phyloP scores from a whole-genome alignment of 1,284 basidiomycete genomes.

The Boletus holoroseus region DNA sequence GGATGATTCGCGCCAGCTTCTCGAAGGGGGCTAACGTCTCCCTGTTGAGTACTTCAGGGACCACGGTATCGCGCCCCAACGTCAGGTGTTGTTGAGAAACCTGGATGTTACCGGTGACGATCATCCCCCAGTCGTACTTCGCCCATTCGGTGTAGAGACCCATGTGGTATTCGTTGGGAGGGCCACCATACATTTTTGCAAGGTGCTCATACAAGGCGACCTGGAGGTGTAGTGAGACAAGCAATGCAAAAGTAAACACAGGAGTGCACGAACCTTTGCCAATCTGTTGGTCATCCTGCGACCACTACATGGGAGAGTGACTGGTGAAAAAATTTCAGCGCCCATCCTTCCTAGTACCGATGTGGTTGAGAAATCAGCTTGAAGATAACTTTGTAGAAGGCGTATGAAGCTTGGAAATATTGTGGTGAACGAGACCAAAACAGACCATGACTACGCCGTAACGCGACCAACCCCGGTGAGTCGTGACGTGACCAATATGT shows the following conservation, averaged over 20 bases:
- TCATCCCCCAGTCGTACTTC: conserved; percentile 77
- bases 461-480: no score
- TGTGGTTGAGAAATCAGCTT: not conserved
- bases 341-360: conserved; percentile 9
- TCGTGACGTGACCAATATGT: conserved; percentile 14
- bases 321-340: conserved; percentile 35
- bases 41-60: conserved; percentile 47
- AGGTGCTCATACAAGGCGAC: conserved; percentile 85
- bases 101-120: conserved; percentile 87
- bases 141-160: conserved; percentile 77
- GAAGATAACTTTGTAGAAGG: not conserved
- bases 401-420: no score
- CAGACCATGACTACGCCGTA: not conserved
- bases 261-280: conserved; percentile 38
- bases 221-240: conserved; percentile 34
- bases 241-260: not conserved
- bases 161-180: conserved; percentile 62
- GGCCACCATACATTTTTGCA: conserved; percentile 60
- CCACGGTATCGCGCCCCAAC: conserved; percentile 73
- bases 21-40: conserved; percentile 48
- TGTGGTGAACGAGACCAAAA: not conserved
- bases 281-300: conserved; percentile 39
- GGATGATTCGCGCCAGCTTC: conserved; percentile 48
- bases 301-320: conserved; percentile 51
- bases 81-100: conserved; percentile 69